These are phyloP conservation scores for Tagetes patula DNA, from an alignment of 129 eudicot species.

Conservation along the genomic window DNA sequence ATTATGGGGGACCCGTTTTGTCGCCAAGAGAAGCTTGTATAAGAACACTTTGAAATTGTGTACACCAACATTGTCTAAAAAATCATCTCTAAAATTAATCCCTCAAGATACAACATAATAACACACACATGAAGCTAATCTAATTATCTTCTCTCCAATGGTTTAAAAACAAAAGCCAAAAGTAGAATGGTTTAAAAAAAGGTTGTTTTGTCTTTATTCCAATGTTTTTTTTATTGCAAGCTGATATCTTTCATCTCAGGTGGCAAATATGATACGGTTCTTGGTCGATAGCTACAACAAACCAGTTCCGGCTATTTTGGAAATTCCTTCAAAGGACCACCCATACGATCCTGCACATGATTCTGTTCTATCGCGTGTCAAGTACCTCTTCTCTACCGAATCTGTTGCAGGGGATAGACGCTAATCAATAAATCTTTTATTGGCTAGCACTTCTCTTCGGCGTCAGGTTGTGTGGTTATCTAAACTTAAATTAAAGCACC, in stretches of 20 bases:
- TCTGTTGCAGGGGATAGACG: slow-evolving; percentile 82
- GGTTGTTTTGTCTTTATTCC: neutral
- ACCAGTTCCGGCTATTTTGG: slow-evolving; percentile 93
- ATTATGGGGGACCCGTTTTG: neutral
- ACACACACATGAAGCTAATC: neutral
- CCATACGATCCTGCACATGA: slow-evolving; percentile 96
- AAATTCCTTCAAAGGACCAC: slow-evolving; percentile 98
- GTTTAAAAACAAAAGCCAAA: neutral
- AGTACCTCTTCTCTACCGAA: slow-evolving; percentile 79
- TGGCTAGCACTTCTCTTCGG: neutral
- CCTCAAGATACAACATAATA: neutral
- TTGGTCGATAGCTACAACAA: slow-evolving; percentile 95
- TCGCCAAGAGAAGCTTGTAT: neutral
- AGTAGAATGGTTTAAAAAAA: neutral
- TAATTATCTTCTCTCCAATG: neutral
- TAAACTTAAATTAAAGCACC: slow-evolving; percentile 1
- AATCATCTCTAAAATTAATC: neutral
- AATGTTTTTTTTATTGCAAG: neutral
- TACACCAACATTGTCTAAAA: neutral
- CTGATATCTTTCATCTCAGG: slow-evolving; percentile 36
- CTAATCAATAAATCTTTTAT: slow-evolving; percentile 26
- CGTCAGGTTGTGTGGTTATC: slow-evolving; percentile 24
- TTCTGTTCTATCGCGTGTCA: slow-evolving; percentile 92
- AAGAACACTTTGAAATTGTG: neutral
- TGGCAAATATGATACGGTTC: slow-evolving; percentile 95